These are phyloP conservation scores for Cordyceps sp. DNA, from an alignment of 2,329 filamentous ascomycete genomes.

Conservation along the genomic window DNA sequence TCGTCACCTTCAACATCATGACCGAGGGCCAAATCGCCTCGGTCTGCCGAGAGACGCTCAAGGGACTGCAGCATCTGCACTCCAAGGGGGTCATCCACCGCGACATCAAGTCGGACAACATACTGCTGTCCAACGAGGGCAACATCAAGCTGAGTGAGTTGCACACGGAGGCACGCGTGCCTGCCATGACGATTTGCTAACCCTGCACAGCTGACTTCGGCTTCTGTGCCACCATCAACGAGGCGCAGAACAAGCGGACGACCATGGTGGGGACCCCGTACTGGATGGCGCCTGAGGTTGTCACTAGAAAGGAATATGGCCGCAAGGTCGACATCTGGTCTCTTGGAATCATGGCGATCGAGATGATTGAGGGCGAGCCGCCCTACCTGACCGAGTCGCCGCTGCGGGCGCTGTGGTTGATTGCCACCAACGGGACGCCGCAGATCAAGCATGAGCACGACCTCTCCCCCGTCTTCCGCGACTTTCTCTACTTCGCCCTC, in stretches of 20 bases:
- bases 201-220: slow-evolving; percentile 69
- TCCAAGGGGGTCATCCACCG: slow-evolving; percentile 97
- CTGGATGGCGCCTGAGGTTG: slow-evolving; percentile 99
- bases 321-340: slow-evolving; percentile 99
- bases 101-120: slow-evolving; percentile 98
- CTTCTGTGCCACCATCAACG: slow-evolving; percentile 97
- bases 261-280: slow-evolving; percentile 99
- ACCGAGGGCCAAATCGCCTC: slow-evolving; percentile 93
- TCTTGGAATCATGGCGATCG: slow-evolving; percentile 96
- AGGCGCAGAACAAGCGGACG: slow-evolving; percentile 89
- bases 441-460: slow-evolving; percentile 85
- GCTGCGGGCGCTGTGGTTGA: slow-evolving; percentile 81
- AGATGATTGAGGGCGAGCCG: slow-evolving; percentile 98
- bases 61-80: slow-evolving; percentile 85
- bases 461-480: slow-evolving; percentile 65
- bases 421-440: slow-evolving; percentile 92
- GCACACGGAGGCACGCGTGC: neutral
- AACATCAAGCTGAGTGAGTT: slow-evolving; percentile 90
- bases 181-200: slow-evolving; percentile 1
- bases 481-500: slow-evolving; percentile 83
- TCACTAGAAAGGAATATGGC: slow-evolving; percentile 93
- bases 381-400: slow-evolving; percentile 94
- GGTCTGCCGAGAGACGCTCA: slow-evolving; percentile 83
- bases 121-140: slow-evolving; percentile 80
- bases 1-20: slow-evolving; percentile 99